A percentile compares a stretch with the other conserved stretches of the same genome.
Evolutionary conservation across 306 rosid genomes (phyloP).

Genomic region (Canavalia gladiata): DNA sequence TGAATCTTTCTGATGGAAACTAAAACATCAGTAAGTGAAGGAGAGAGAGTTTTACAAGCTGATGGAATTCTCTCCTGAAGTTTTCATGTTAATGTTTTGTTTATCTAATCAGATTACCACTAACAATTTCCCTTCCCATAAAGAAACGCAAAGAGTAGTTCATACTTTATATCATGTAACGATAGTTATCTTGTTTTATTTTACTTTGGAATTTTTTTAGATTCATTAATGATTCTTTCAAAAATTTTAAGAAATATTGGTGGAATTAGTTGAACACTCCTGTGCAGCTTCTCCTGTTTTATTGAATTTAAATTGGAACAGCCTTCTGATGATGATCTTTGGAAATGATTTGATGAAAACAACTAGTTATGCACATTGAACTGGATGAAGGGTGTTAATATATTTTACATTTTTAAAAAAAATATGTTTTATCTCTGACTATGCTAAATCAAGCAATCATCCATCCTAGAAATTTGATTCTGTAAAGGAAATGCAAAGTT

Average conservation of each 20-base stretch:
- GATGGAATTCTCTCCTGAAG: no score
- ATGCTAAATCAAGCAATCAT: not conserved
- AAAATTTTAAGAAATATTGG: not conserved
- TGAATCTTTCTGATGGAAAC: no score
- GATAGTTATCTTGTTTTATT: not conserved
- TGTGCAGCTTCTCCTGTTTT: not conserved
- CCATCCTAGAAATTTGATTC: not conserved
- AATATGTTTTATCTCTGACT: not conserved
- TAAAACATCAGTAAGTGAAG: no score
- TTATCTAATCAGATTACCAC: not conserved
- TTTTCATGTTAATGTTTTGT: not conserved
- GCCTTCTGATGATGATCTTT: not conserved
- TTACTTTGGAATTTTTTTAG: not conserved
- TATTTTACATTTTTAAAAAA: not conserved
- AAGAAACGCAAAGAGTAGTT: not conserved
- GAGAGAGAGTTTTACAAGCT: no score
- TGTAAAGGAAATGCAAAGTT: not conserved
- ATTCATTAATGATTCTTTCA: not conserved
- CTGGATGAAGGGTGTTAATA: not conserved
- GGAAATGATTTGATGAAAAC: not conserved
- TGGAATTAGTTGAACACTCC: not conserved
- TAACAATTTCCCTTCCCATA: not conserved
- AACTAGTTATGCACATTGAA: not conserved
- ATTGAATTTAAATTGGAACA: constrained; percentile 9
- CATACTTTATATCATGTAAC: not conserved